phyloP scores from a whole-genome alignment of 805 yeast species.

The Wickerhamiella cacticola region DNA sequence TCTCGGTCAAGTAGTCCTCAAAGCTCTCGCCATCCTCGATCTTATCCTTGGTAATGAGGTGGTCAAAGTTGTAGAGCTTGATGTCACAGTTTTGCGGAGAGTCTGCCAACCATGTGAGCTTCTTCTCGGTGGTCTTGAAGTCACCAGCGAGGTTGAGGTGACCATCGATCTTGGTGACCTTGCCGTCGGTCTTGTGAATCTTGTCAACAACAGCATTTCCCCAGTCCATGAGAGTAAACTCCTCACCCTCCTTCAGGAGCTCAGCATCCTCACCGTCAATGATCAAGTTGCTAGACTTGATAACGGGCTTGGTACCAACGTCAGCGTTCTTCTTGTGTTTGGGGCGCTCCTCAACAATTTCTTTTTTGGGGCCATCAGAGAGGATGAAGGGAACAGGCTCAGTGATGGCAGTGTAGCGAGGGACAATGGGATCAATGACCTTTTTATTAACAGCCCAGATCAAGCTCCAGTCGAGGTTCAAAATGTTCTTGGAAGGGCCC shows the following conservation, averaged over 20 bases:
- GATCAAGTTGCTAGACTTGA: slow-evolving; percentile 49
- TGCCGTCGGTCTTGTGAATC: slow-evolving; percentile 44
- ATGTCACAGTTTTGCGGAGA: slow-evolving; percentile 59
- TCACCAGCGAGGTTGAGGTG: slow-evolving; percentile 87
- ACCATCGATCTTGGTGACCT: slow-evolving; percentile 56
- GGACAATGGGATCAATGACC: slow-evolving; percentile 92
- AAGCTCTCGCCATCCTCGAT: slow-evolving; percentile 88
- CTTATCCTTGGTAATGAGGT: slow-evolving; percentile 87
- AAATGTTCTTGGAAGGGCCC: slow-evolving; percentile 96
- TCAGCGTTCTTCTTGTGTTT: slow-evolving; percentile 93
- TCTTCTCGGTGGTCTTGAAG: slow-evolving; percentile 90
- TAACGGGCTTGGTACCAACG: slow-evolving; percentile 72
- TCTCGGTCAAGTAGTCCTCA: slow-evolving; percentile 79
- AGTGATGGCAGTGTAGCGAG: slow-evolving; percentile 75
- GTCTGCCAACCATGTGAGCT: slow-evolving; percentile 87
- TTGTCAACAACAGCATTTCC: slow-evolving; percentile 78
- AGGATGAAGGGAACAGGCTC: slow-evolving; percentile 62
- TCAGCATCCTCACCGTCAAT: slow-evolving; percentile 79
- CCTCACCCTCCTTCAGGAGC: slow-evolving; percentile 72
- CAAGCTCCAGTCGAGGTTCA: slow-evolving; percentile 93
- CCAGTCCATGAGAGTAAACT: slow-evolving; percentile 98
- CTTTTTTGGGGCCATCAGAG: slow-evolving; percentile 50
- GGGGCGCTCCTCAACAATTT: slow-evolving; percentile 60
- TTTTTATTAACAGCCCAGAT: slow-evolving; percentile 98
- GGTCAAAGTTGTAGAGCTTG: slow-evolving; percentile 84